Evolutionary conservation across 2,329 filamentous ascomycete genomes (phyloP).

Genomic region (Phyllosticta capitalensis): DNA sequence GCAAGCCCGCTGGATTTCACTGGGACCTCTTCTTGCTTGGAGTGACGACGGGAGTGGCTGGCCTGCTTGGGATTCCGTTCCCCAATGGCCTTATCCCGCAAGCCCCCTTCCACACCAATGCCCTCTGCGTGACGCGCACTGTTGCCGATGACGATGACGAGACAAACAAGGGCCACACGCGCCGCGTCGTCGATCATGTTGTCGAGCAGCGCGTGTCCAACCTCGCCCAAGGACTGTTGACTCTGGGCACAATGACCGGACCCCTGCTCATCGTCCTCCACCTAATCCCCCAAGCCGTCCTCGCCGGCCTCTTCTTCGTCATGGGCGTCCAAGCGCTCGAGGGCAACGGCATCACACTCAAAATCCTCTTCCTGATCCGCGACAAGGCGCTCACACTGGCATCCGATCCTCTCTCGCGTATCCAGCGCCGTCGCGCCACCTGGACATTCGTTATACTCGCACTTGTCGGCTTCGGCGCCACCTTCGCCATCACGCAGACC

Average conservation of each 20-base stretch:
- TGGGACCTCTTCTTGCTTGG: conserved; percentile 53
- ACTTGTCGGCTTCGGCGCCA: conserved; percentile 41
- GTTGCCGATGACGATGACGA: conserved; percentile 28
- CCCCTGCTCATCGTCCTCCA: conserved; percentile 44
- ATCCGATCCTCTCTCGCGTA: conserved; percentile 36
- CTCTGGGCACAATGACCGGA: conserved; percentile 48
- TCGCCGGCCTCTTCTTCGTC: conserved; percentile 50
- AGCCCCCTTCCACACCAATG: conserved; percentile 51
- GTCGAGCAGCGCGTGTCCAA: conserved; percentile 49
- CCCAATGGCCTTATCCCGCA: conserved; percentile 52
- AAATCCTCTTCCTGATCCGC: conserved; percentile 39
- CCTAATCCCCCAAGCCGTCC: conserved; percentile 45
- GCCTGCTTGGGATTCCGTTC: conserved; percentile 47
- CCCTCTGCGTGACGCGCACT: conserved; percentile 34
- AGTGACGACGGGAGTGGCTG: conserved; percentile 45
- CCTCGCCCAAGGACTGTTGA: conserved; percentile 44
- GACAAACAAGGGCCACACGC: conserved; percentile 34
- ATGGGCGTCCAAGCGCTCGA: conserved; percentile 45
- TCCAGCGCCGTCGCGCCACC: conserved; percentile 37
- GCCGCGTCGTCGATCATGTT: conserved; percentile 37
- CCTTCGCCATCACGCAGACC: conserved; percentile 50
- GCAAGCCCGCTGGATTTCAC: conserved; percentile 51
- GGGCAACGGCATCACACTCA: conserved; percentile 44
- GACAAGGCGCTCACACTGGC: conserved; percentile 40
- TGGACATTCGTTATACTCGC: conserved; percentile 44